Evolutionary conservation across 768 basidiomycete species (phyloP).

Genomic region (Calvatia gigantea): DNA sequence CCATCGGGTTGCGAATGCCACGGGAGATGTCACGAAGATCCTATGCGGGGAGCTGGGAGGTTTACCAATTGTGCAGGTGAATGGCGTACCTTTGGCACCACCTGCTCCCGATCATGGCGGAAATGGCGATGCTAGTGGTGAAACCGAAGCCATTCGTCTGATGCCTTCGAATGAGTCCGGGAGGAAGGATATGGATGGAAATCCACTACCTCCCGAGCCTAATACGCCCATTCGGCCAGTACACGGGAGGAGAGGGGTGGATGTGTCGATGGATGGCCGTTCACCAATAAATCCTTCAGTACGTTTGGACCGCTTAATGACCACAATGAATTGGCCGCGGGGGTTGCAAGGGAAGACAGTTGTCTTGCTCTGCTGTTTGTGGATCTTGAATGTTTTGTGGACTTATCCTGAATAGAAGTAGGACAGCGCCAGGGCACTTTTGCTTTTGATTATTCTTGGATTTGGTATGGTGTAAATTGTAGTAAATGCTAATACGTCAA

Average conservation of each 20-base stretch:
- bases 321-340: constrained; percentile 17
- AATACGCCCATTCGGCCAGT: constrained; percentile 34
- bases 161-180: constrained; percentile 13
- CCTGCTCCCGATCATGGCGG: not conserved
- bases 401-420: constrained; percentile 13
- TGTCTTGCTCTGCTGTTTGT: constrained; percentile 37
- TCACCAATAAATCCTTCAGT: constrained; percentile 19
- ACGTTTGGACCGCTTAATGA: constrained; percentile 28
- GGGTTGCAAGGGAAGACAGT: constrained; percentile 36
- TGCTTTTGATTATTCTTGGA: not conserved
- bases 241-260: constrained; percentile 41
- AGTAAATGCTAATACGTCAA: not conserved
- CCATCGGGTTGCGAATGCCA: constrained; percentile 73
- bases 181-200: constrained; percentile 23
- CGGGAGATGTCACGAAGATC: constrained; percentile 62
- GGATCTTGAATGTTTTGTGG: constrained; percentile 57
- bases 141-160: constrained; percentile 15
- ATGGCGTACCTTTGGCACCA: constrained; percentile 14
- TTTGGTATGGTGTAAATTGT: not conserved
- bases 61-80: constrained; percentile 22
- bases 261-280: constrained; percentile 40
- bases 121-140: not conserved
- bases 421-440: not conserved
- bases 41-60: constrained; percentile 36
- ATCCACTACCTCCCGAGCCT: constrained; percentile 27